These are phyloP conservation scores for Pueraria montana DNA, from an alignment of 306 rosid genomes.

Conservation along the genomic window DNA sequence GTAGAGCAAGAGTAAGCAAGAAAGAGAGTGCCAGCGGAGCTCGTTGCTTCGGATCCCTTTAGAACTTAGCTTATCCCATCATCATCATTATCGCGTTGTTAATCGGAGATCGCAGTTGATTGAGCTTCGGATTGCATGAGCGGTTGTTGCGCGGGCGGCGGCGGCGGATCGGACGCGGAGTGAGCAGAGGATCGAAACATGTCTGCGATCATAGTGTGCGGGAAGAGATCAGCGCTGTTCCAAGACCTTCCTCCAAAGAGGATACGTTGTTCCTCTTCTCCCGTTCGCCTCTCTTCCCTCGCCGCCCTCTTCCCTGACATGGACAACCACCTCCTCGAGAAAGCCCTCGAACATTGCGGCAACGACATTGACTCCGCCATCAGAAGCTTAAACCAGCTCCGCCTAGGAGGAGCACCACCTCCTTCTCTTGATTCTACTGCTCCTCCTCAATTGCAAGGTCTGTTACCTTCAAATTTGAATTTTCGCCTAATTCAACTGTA, in stretches of 20 bases:
- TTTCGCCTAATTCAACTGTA: no score
- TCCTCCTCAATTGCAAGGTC: background rate
- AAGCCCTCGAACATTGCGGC: slow-evolving; percentile 79
- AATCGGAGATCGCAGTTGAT: background rate
- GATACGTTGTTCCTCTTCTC: slow-evolving; percentile 53
- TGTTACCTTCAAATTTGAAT: background rate
- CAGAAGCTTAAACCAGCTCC: slow-evolving; percentile 73
- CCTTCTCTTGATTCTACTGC: no score
- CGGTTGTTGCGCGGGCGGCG: slow-evolving; percentile 51
- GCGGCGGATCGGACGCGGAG: slow-evolving; percentile 45
- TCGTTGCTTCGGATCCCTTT: no score
- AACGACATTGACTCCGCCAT: slow-evolving; percentile 86
- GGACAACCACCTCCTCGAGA: slow-evolving; percentile 84
- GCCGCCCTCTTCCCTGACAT: slow-evolving; percentile 71
- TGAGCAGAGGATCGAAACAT: slow-evolving; percentile 77
- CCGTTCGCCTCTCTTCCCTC: slow-evolving; percentile 45
- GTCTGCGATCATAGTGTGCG: slow-evolving; percentile 96
- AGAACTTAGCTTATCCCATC: background rate
- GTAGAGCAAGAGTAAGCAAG: no score
- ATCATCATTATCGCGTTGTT: no score
- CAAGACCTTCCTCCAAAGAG: slow-evolving; percentile 78
- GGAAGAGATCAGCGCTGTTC: slow-evolving; percentile 92
- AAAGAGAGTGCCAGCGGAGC: no score
- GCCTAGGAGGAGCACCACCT: slow-evolving; percentile 55
- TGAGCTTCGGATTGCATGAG: slow-evolving; percentile 60